Conservation (phyloP, 2,329 filamentous ascomycete genomes). For the Botrytis hyacinthi region DNA sequence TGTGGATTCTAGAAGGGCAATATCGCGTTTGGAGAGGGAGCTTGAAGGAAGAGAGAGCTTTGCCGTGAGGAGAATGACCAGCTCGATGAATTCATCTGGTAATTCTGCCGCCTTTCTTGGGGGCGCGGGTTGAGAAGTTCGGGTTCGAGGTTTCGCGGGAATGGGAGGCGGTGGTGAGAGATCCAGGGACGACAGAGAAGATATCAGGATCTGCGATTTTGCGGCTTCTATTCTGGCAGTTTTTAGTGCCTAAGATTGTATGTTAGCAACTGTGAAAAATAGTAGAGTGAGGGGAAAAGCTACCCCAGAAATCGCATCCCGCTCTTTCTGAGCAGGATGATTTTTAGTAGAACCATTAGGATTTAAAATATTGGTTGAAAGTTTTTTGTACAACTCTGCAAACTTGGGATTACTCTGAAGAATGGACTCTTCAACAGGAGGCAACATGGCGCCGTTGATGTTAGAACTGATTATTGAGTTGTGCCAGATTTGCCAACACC, state of each 20-base stretch:
- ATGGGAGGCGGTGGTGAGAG: constrained; percentile 35
- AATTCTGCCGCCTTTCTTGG: constrained; percentile 29
- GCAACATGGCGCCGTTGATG: constrained; percentile 48
- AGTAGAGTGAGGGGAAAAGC: constrained; percentile 34
- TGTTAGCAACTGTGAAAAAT: not conserved
- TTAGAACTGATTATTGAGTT: not conserved
- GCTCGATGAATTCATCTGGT: constrained; percentile 50
- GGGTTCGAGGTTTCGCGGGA: constrained; percentile 27
- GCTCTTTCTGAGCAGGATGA: constrained; percentile 50
- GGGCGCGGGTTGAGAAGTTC: constrained; percentile 21
- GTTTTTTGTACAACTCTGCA: constrained; percentile 54
- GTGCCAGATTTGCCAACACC: constrained; percentile 2
- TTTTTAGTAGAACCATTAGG: constrained; percentile 56
- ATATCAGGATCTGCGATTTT: constrained; percentile 51
- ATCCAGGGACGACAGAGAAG: constrained; percentile 49
- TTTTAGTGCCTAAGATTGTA: constrained; percentile 51
- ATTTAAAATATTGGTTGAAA: constrained; percentile 55
- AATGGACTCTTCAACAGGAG: constrained; percentile 55
- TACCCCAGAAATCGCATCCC: constrained; percentile 51
- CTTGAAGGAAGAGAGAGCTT: constrained; percentile 38
- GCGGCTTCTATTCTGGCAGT: constrained; percentile 48
- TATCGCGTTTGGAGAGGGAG: constrained; percentile 40
- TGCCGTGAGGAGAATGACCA: constrained; percentile 54
- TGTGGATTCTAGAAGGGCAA: constrained; percentile 48
- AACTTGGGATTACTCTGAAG: constrained; percentile 59